Evolutionary conservation across 805 yeast species (phyloP).

Genomic region (Candida silvicultrix): DNA sequence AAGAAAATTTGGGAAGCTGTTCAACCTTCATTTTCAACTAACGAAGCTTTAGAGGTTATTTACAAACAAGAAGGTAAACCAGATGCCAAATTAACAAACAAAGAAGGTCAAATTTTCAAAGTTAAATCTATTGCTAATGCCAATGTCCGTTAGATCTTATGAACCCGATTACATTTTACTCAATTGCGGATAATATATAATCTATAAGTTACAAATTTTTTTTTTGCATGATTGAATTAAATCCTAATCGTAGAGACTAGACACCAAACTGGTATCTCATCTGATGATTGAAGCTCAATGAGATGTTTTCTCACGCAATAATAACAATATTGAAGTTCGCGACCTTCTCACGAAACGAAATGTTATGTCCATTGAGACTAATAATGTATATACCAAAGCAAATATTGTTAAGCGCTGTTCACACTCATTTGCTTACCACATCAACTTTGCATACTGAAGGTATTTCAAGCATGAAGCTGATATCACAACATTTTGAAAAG

Average conservation of each 20-base stretch:
- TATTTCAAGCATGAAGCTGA: constrained; percentile 66
- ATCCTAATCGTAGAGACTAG: no score
- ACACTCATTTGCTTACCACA: no score
- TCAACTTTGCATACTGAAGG: no score
- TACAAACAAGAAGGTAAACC: constrained; percentile 76
- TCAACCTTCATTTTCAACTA: constrained; percentile 88
- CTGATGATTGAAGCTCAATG: no score
- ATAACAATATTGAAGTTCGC: no score
- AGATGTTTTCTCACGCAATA: no score
- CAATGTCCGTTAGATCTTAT: constrained; percentile 52
- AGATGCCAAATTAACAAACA: constrained; percentile 62
- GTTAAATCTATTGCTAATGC: constrained; percentile 70
- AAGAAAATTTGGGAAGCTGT: constrained; percentile 96
- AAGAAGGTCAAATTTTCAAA: constrained; percentile 71
- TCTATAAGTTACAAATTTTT: not conserved
- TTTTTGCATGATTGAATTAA: no score
- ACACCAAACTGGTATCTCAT: no score
- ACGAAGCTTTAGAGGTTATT: constrained; percentile 66
- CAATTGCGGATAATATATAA: not conserved
- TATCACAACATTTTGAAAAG: constrained; percentile 42
- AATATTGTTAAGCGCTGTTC: no score
- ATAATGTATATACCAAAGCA: no score
- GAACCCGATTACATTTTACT: not conserved
- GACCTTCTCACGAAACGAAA: no score
- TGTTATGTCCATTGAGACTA: no score